Conservation (phyloP, 2,329 filamentous ascomycete species). For the Dryadomyces sulphureus region DNA sequence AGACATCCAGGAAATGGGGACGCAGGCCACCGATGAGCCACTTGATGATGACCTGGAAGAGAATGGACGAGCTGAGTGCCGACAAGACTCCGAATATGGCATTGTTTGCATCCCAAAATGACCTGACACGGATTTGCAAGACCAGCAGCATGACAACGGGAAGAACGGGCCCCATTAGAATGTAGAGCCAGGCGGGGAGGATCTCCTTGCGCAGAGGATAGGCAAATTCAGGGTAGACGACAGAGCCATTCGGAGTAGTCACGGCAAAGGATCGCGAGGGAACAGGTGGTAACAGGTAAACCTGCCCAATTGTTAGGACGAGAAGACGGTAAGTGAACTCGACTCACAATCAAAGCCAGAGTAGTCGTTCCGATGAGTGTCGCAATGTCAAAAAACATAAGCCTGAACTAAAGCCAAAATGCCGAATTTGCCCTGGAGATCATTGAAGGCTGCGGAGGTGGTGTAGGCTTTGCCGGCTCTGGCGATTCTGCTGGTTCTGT, state of each 20-base stretch:
- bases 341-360: conserved; percentile 34
- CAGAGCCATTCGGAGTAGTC: conserved; percentile 48
- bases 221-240: conserved; percentile 56
- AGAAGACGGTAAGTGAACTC: background rate
- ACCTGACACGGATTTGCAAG: conserved; percentile 52
- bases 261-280: conserved; percentile 57
- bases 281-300: conserved; percentile 50
- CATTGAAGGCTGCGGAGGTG: background rate
- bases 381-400: conserved; percentile 50
- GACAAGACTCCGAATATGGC: conserved; percentile 55
- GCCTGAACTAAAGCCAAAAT: conserved; percentile 50
- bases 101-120: conserved; percentile 60
- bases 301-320: conserved; percentile 20
- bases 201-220: conserved; percentile 58
- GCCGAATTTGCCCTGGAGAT: background rate
- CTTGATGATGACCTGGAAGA: conserved; percentile 66
- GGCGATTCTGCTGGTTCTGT: background rate
- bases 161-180: conserved; percentile 47
- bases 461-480: background rate
- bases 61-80: conserved; percentile 52
- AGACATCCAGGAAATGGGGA: conserved; percentile 59
- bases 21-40: conserved; percentile 58
- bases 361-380: conserved; percentile 36
- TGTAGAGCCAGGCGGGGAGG: conserved; percentile 56
- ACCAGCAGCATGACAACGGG: conserved; percentile 49